A percentile compares a stretch with the other conserved stretches of the same genome.
Conservation (phyloP, 495 filamentous ascomycete species). For the Xylaria longipes region DNA sequence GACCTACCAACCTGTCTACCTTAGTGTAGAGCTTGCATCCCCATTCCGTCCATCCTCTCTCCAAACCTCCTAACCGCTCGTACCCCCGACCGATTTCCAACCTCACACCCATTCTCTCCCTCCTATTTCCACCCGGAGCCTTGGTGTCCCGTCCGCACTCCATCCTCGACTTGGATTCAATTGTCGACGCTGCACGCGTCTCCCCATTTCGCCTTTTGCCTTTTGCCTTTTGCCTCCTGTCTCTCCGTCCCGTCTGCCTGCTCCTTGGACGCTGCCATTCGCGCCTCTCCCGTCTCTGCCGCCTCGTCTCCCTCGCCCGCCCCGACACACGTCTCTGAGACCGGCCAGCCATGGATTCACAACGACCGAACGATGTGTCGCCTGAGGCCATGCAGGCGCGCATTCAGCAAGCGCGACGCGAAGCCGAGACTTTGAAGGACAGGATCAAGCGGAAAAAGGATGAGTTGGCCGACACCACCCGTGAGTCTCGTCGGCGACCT, state of each 20-base stretch:
- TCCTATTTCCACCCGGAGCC: constrained; percentile 37
- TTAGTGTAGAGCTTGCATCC: constrained; percentile 21
- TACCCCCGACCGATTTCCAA: constrained; percentile 44
- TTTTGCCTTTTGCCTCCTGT: constrained; percentile 30
- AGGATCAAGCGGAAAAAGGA: constrained; percentile 99
- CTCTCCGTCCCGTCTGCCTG: constrained; percentile 31
- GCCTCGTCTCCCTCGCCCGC: constrained; percentile 36
- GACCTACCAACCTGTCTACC: constrained; percentile 11
- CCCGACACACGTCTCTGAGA: constrained; percentile 31
- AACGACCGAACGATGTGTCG: constrained; percentile 62
- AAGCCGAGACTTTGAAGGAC: constrained; percentile 97
- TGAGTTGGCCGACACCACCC: constrained; percentile 94
- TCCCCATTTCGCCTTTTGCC: constrained; percentile 35
- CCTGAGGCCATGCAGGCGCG: constrained; percentile 71
- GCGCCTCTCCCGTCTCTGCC: constrained; percentile 30
- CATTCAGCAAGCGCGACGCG: constrained; percentile 95
- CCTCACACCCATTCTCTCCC: constrained; percentile 43
- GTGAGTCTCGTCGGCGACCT: constrained; percentile 63
- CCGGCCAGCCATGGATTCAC: constrained; percentile 51
- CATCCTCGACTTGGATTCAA: constrained; percentile 25
- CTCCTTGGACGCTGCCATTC: constrained; percentile 35
- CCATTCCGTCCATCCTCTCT: constrained; percentile 24
- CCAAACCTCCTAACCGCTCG: constrained; percentile 37
- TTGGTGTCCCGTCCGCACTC: constrained; percentile 35
- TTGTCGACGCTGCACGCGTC: constrained; percentile 26